These are phyloP conservation scores for Bacidia gigantensis DNA, from an alignment of 495 filamentous ascomycete species.

Conservation along the genomic window DNA sequence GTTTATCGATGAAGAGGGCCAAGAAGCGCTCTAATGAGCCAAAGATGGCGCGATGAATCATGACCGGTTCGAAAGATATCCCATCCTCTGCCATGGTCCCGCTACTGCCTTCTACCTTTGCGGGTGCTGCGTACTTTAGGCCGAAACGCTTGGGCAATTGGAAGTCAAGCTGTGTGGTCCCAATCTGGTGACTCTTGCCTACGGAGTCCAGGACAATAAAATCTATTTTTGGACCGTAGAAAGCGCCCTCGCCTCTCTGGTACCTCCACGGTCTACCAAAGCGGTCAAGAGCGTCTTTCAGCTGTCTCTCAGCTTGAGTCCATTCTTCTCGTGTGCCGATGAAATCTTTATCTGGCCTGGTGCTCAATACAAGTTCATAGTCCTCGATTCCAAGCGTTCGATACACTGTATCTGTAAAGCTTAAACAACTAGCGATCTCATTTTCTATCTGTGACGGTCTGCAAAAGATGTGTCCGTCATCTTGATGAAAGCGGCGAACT, in stretches of 20 bases:
- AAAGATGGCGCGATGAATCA: constrained; percentile 80
- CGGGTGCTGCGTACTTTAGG: constrained; percentile 62
- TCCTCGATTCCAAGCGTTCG: constrained; percentile 56
- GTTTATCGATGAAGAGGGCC: constrained; percentile 75
- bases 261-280: constrained; percentile 54
- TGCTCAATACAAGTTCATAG: constrained; percentile 68
- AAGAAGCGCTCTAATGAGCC: constrained; percentile 80
- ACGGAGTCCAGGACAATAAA: constrained; percentile 70
- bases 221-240: constrained; percentile 94
- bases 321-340: constrained; percentile 73
- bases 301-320: constrained; percentile 62
- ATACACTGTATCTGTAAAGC: constrained; percentile 72
- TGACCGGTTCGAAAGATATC: constrained; percentile 54
- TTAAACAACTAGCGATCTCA: constrained; percentile 66
- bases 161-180: constrained; percentile 88
- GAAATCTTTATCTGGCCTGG: constrained; percentile 58
- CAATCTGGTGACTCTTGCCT: constrained; percentile 83
- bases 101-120: constrained; percentile 50
- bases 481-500: constrained; percentile 87
- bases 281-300: constrained; percentile 53
- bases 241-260: constrained; percentile 77
- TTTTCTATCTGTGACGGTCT: constrained; percentile 65
- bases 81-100: constrained; percentile 31
- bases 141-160: constrained; percentile 77
- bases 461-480: constrained; percentile 94